phyloP scores from a whole-genome alignment of 2,329 filamentous ascomycete genomes.

The Claviceps pusilla region DNA sequence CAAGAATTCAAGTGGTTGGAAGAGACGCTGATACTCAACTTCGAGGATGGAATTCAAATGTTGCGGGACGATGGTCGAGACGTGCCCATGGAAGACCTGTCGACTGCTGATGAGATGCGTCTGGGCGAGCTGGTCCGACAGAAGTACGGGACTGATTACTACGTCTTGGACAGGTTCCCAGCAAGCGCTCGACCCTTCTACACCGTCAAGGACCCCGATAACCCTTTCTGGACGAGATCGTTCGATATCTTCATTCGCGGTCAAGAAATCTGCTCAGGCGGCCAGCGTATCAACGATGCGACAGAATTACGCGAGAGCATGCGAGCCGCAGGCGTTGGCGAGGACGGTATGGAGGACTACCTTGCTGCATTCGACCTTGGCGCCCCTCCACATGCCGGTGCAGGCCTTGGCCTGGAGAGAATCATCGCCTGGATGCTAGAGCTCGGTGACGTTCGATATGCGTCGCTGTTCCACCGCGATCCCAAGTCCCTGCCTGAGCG shows the following conservation, averaged over 20 bases:
- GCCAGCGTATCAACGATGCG: slow-evolving; percentile 80
- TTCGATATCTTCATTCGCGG: slow-evolving; percentile 92
- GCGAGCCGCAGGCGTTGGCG: slow-evolving; percentile 58
- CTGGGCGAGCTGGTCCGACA: slow-evolving; percentile 74
- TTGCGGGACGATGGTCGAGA: slow-evolving; percentile 71
- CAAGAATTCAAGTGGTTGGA: slow-evolving; percentile 79
- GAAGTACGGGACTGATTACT: slow-evolving; percentile 80
- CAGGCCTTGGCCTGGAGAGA: slow-evolving; percentile 79
- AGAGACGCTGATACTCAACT: slow-evolving; percentile 67
- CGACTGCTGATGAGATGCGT: slow-evolving; percentile 73
- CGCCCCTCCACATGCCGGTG: slow-evolving; percentile 77
- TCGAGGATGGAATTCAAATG: slow-evolving; percentile 65
- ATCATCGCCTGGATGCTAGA: slow-evolving; percentile 75
- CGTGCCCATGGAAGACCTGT: slow-evolving; percentile 59
- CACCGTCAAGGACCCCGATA: slow-evolving; percentile 65
- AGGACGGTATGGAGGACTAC: slow-evolving; percentile 79
- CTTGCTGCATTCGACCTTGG: slow-evolving; percentile 78
- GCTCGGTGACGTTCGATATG: slow-evolving; percentile 77
- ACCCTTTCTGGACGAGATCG: slow-evolving; percentile 67
- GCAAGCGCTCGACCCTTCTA: slow-evolving; percentile 76
- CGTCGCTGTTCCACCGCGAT: slow-evolving; percentile 75
- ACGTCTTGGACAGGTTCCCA: slow-evolving; percentile 88
- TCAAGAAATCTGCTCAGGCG: slow-evolving; percentile 83
- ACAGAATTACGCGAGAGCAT: slow-evolving; percentile 62
- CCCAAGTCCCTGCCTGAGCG: slow-evolving; percentile 70